These are phyloP conservation scores for Talaromyces sp. DNA, from an alignment of 2,329 filamentous ascomycete species.

Conservation along the genomic window DNA sequence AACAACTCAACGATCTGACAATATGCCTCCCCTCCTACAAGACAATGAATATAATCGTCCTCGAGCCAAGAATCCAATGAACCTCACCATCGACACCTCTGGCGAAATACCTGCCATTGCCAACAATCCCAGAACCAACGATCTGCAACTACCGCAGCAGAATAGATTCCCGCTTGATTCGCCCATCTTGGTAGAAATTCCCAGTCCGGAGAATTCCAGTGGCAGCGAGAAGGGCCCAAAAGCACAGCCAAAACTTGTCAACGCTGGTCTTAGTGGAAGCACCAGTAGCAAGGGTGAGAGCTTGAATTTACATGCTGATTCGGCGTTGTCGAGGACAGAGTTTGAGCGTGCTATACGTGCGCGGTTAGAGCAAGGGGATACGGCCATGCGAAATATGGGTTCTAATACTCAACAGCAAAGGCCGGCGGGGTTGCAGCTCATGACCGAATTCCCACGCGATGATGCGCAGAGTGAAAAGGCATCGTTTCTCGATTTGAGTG, in stretches of 20 bases:
- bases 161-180: conserved; percentile 44
- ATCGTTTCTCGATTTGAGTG: conserved; percentile 37
- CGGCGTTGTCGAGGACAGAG: conserved; percentile 18
- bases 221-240: neutral
- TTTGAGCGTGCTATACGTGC: conserved; percentile 7
- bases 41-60: neutral
- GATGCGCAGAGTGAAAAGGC: conserved; percentile 19
- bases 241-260: conserved; percentile 11
- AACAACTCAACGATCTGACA: neutral
- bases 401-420: conserved; percentile 25
- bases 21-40: neutral
- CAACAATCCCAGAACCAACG: neutral
- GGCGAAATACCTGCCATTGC: neutral
- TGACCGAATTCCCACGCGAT: conserved; percentile 38
- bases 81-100: conserved; percentile 24
- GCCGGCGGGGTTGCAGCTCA: conserved; percentile 41
- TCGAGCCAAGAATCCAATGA: conserved; percentile 14
- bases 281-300: neutral
- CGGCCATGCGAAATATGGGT: neutral
- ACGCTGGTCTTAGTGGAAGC: neutral
- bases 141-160: conserved; percentile 14
- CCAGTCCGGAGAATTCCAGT: conserved; percentile 33
- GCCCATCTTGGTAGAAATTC: conserved; percentile 42
- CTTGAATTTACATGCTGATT: neutral
- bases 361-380: neutral